Percentiles rank a stretch among this genome's conserved stretches.
These are phyloP conservation scores for Zygotorulaspora sp. DNA, from an alignment of 805 yeast species.

Conservation along the genomic window DNA sequence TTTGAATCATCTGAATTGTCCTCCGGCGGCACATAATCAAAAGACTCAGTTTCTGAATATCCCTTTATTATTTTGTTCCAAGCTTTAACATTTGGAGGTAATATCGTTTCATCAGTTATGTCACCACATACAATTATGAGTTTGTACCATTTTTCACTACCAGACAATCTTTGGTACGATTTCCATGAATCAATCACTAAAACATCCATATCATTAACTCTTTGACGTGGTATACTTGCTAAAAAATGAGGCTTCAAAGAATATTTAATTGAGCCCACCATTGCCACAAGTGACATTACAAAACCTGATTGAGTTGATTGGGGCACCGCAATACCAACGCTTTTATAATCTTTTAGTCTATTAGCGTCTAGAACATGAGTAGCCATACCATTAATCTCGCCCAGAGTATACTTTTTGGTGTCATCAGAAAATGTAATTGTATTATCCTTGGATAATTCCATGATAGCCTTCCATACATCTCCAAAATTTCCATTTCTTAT, in stretches of 20 bases:
- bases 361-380: constrained; percentile 13
- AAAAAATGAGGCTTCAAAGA: constrained; percentile 41
- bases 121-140: constrained; percentile 33
- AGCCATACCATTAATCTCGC: constrained; percentile 26
- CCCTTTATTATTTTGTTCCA: constrained; percentile 26
- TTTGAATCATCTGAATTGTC: constrained; percentile 38
- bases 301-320: constrained; percentile 36
- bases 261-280: constrained; percentile 35
- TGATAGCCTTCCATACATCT: constrained; percentile 65
- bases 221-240: constrained; percentile 32
- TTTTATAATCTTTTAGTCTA: constrained; percentile 12
- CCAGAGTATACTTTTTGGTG: constrained; percentile 14
- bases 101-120: background rate
- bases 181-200: constrained; percentile 32
- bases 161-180: constrained; percentile 21
- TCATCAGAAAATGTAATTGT: constrained; percentile 26
- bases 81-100: constrained; percentile 16
- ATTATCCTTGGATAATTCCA: constrained; percentile 26
- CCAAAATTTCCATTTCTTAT: constrained; percentile 69
- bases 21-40: constrained; percentile 30
- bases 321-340: constrained; percentile 31
- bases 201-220: constrained; percentile 29
- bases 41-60: constrained; percentile 17
- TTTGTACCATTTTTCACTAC: constrained; percentile 31
- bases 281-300: constrained; percentile 41